phyloP scores from a whole-genome alignment of 139 green algal species.

The Picochlorum sp. region DNA sequence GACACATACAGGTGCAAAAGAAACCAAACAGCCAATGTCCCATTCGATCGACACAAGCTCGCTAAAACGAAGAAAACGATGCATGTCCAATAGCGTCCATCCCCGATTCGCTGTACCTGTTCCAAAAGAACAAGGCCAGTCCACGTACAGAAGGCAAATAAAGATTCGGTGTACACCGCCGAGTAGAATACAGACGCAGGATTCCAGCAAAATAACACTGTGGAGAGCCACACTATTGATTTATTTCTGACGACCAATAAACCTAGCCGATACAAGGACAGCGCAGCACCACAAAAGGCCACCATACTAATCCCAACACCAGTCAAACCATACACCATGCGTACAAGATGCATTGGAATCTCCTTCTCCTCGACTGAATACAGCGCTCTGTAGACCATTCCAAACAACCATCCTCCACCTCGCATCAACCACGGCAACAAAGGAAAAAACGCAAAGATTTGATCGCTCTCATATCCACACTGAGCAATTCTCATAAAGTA shows the following conservation, averaged over 20 bases:
- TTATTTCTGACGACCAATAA: conserved; percentile 23
- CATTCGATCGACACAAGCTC: conserved; percentile 50
- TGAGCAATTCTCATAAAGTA: conserved; percentile 64
- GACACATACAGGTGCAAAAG: conserved; percentile 14
- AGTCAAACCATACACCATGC: conserved; percentile 1
- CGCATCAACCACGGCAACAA: conserved; percentile 47
- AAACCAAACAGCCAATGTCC: conserved; percentile 25
- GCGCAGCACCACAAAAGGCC: conserved; percentile 28
- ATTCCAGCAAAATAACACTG: conserved; percentile 63
- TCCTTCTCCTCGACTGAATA: not conserved
- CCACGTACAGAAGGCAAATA: conserved; percentile 61
- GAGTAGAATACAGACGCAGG: conserved; percentile 78
- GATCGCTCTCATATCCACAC: conserved; percentile 84
- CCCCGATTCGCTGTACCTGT: conserved; percentile 1
- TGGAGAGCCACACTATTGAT: conserved; percentile 31
- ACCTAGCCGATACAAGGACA: conserved; percentile 18
- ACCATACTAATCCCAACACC: conserved; percentile 32
- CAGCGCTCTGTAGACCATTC: not conserved
- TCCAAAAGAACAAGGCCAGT: conserved; percentile 37
- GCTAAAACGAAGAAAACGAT: conserved; percentile 22
- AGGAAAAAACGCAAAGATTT: conserved; percentile 87
- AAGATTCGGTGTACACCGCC: conserved; percentile 71
- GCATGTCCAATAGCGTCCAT: not conserved
- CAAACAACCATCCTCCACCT: not conserved
- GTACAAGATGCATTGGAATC: not conserved